These are phyloP conservation scores for Didymella pomorum DNA, from an alignment of 2,329 filamentous ascomycete species.

Conservation along the genomic window DNA sequence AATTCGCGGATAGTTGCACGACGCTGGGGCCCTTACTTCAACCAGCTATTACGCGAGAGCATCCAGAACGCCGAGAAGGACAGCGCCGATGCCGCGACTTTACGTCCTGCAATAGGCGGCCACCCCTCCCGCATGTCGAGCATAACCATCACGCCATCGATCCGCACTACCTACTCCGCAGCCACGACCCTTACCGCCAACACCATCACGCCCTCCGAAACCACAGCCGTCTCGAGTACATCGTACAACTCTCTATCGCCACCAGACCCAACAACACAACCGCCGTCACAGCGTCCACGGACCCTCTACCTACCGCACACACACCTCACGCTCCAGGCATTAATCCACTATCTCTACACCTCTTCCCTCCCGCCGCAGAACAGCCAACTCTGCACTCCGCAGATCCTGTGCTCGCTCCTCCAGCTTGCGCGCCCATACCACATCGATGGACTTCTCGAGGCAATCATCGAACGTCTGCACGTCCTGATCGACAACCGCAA, in stretches of 20 bases:
- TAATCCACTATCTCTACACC: constrained; percentile 93
- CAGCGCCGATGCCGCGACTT: constrained; percentile 73
- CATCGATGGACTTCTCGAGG: constrained; percentile 89
- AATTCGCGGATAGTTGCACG: constrained; percentile 89
- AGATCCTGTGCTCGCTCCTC: constrained; percentile 92
- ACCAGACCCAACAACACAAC: constrained; percentile 62
- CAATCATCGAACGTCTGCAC: constrained; percentile 89
- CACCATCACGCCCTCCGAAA: constrained; percentile 48
- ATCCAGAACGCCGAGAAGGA: constrained; percentile 66
- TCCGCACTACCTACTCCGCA: constrained; percentile 59
- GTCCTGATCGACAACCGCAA: constrained; percentile 90
- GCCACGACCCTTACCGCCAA: constrained; percentile 55
- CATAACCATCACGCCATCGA: constrained; percentile 80
- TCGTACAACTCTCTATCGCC: constrained; percentile 57
- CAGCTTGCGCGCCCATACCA: constrained; percentile 94
- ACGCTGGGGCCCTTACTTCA: constrained; percentile 95
- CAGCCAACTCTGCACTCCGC: constrained; percentile 85
- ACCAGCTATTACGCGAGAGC: constrained; percentile 86
- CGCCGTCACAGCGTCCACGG: constrained; percentile 74
- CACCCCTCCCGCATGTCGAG: constrained; percentile 77
- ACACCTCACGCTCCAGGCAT: constrained; percentile 83
- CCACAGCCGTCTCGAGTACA: constrained; percentile 50
- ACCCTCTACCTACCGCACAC: constrained; percentile 95
- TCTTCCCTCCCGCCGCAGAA: constrained; percentile 80
- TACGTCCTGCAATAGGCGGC: constrained; percentile 67